Conservation (phyloP, 805 yeast species). For the Wickerhamiella qilinensis region DNA sequence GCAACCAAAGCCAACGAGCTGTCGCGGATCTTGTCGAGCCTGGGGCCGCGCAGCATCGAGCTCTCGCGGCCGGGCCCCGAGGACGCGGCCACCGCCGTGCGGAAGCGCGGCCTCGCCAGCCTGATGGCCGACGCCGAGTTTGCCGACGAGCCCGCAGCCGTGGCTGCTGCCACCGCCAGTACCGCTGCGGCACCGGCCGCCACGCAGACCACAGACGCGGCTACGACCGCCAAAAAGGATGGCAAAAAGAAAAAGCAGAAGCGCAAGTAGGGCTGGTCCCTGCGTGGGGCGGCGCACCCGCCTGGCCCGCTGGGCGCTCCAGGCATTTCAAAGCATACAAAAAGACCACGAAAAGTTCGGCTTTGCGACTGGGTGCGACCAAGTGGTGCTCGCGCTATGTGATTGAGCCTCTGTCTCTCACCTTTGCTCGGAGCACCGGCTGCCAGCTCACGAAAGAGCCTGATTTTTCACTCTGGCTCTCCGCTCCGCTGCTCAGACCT, state of each 20-base stretch:
- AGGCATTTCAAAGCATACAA: too few relatives aligned
- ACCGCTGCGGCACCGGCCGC: neutral
- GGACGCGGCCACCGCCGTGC: constrained; percentile 1
- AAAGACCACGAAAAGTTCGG: too few relatives aligned
- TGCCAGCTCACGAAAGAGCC: too few relatives aligned
- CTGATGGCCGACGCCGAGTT: constrained; percentile 18
- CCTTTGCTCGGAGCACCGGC: too few relatives aligned
- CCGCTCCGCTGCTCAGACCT: too few relatives aligned
- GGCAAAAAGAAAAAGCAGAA: neutral
- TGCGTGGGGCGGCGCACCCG: too few relatives aligned
- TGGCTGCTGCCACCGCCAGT: neutral
- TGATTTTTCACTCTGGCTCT: too few relatives aligned
- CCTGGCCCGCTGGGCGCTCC: too few relatives aligned
- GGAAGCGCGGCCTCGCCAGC: constrained; percentile 18
- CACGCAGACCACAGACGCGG: neutral
- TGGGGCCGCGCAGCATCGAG: constrained; percentile 33
- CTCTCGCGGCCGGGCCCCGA: constrained; percentile 6
- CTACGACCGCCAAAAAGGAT: neutral
- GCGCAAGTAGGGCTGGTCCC: neutral
- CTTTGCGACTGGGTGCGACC: too few relatives aligned
- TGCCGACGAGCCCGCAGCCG: constrained; percentile 4
- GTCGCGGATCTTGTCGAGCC: constrained; percentile 49
- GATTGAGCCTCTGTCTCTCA: too few relatives aligned
- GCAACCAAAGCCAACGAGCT: constrained; percentile 58
- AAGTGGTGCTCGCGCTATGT: too few relatives aligned